These are phyloP conservation scores for Alternaria sp. DNA, from an alignment of 2,329 filamentous ascomycete genomes.

Conservation along the genomic window DNA sequence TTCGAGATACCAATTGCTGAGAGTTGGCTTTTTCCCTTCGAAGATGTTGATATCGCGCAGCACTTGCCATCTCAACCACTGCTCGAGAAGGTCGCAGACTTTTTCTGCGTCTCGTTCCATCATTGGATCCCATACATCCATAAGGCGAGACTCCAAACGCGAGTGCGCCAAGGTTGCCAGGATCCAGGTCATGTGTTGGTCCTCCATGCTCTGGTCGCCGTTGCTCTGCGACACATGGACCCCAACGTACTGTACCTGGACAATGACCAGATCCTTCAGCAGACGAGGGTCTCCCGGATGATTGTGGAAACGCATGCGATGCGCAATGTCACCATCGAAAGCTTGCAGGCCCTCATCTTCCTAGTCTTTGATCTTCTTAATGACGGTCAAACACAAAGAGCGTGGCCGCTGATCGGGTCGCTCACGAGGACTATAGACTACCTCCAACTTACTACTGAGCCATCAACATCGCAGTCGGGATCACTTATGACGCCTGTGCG, in stretches of 20 bases:
- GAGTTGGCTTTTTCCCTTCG: conserved; percentile 25
- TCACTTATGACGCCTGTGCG: conserved; percentile 41
- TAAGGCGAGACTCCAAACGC: conserved; percentile 36
- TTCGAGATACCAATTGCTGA: conserved; percentile 19
- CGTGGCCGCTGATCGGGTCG: conserved; percentile 44
- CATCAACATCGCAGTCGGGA: conserved; percentile 28
- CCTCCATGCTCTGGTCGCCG: conserved; percentile 38
- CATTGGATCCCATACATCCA: conserved; percentile 46
- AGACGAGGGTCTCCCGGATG: conserved; percentile 33
- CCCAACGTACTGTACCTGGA: conserved; percentile 30
- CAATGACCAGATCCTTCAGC: conserved; percentile 31
- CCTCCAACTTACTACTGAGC: conserved; percentile 40
- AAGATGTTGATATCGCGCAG: conserved; percentile 31
- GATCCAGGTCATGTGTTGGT: conserved; percentile 29
- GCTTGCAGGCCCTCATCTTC: conserved; percentile 39
- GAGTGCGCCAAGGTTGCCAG: conserved; percentile 23
- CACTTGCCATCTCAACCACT: conserved; percentile 35
- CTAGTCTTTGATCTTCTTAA: conserved; percentile 44
- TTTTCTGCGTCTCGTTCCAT: conserved; percentile 42
- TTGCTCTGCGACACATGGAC: conserved; percentile 39
- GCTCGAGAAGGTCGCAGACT: conserved; percentile 36
- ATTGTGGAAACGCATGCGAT: conserved; percentile 41
- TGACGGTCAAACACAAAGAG: conserved; percentile 35
- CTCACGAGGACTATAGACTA: conserved; percentile 44
- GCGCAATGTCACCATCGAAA: conserved; percentile 35